Base-by-base conservation (phyloP, 2,329 filamentous ascomycete genomes). In the Botrytis fabae region DNA sequence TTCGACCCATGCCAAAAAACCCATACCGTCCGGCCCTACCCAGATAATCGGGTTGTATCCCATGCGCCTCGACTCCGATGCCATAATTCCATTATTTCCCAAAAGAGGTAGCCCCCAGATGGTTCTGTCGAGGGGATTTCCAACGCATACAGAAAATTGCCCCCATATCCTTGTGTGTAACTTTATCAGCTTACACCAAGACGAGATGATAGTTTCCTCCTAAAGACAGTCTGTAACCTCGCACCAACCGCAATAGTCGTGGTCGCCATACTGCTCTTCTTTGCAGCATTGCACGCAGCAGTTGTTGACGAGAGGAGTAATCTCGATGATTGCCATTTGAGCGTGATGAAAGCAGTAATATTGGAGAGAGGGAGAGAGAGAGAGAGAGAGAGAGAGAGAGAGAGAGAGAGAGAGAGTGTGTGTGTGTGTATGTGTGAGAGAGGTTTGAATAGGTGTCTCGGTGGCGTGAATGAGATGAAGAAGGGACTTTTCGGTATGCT, bases 201-300 rank as follows among this genome's bases (percentile, higher is more conserved):
- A 42, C 51, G 48, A 9, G 62, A 48, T 25, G 63, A 66, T 66
- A 25, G 28, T 46, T 54, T 59, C 32, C 69, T 38, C 16, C 73
- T 71, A 77, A 35, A 78, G 75, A 70, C 78, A 80, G 62, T 79
- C 76, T 2, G 78, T 77, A 18, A 78, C 80, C 64, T 84, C 83
- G 78, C 85, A 87, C 78, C 84, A 83, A 14, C 81, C 81, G 79
- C 85, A 87, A 78, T 84, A 85, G 76, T 87, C 85, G 78, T 87
- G 85, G 65, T 84, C 84, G 75, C 85, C 72, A 72, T 84, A 84
- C 77, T 86, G 84, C 71, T 84, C 82, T 48, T 84, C 84, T 77
- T 84, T 85, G 82, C 85, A 87, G 81, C 85, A 87, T 76, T 83
- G 85, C 40, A 83, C 83, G 82, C 85, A 87, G 84, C 85, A 87